Percentiles rank a stretch among this genome's conserved stretches.
phyloP scores from a whole-genome alignment of 1,284 basidiomycete genomes.

The Ceratobasidium theobromae region DNA sequence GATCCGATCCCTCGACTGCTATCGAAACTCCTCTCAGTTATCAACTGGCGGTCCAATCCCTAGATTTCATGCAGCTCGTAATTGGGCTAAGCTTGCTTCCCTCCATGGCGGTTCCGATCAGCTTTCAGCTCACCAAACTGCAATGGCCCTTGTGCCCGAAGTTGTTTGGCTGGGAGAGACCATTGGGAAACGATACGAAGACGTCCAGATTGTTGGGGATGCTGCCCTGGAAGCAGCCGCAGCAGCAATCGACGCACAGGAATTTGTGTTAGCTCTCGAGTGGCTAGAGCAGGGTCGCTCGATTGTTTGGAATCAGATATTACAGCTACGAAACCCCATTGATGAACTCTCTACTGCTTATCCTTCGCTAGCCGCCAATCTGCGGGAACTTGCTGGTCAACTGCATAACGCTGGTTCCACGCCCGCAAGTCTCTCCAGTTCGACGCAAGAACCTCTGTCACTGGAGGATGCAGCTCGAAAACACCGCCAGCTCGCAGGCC shows the following conservation, averaged over 20 bases:
- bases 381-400: background rate
- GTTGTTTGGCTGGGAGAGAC: background rate
- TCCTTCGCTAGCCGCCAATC: background rate
- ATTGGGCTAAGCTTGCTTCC: background rate
- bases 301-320: conserved; percentile 1
- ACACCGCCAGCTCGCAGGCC: conserved; percentile 1
- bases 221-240: conserved; percentile 2
- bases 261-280: background rate
- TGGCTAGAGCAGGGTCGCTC: conserved; percentile 17
- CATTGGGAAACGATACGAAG: background rate
- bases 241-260: background rate
- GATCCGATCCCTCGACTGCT: background rate
- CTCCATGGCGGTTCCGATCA: background rate
- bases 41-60: background rate
- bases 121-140: background rate
- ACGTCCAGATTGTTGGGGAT: background rate
- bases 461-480: background rate
- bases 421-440: background rate
- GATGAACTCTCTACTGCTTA: background rate
- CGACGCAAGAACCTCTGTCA: no score
- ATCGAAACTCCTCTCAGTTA: background rate
- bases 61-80: background rate
- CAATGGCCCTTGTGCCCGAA: background rate
- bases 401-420: conserved; percentile 1
- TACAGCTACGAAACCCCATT: background rate